Evolutionary conservation across 108 stramenopile species (phyloP).

Genomic region (Pseudonitzschia multistriata): DNA sequence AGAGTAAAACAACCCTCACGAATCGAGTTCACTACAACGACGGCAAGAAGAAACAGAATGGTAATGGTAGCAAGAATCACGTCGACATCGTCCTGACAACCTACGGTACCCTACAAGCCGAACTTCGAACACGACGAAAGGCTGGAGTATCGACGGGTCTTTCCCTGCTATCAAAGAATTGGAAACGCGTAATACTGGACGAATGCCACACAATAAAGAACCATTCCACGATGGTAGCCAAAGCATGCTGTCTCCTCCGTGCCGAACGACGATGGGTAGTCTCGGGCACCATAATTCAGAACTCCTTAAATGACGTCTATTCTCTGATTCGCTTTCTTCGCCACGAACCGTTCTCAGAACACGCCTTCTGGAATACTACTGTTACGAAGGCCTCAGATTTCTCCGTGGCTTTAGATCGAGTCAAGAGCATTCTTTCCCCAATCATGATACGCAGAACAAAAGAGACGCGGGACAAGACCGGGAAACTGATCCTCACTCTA

Average conservation of each 20-base stretch:
- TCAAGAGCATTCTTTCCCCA: conserved; percentile 63
- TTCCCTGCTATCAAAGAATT: conserved; percentile 21
- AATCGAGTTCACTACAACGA: conserved; percentile 59
- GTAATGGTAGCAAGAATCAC: conserved; percentile 33
- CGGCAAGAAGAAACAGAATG: conserved; percentile 9
- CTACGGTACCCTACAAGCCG: conserved; percentile 43
- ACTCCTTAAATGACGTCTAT: conserved; percentile 77
- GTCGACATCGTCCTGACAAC: conserved; percentile 85
- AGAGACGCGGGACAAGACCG: conserved; percentile 61
- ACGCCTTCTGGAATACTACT: conserved; percentile 70
- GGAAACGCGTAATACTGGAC: conserved; percentile 78
- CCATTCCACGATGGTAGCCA: conserved; percentile 61
- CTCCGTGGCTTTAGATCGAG: conserved; percentile 59
- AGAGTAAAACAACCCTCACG: conserved; percentile 68
- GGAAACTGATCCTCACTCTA: conserved; percentile 70
- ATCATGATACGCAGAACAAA: conserved; percentile 81
- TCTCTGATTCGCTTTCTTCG: conserved; percentile 72
- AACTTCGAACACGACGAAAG: neutral
- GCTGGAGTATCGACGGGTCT: neutral
- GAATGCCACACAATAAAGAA: conserved; percentile 84
- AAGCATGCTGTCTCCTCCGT: conserved; percentile 60
- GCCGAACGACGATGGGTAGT: conserved; percentile 79
- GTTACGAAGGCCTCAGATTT: conserved; percentile 34
- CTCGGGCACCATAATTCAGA: conserved; percentile 85
- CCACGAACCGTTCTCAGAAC: conserved; percentile 82